Evolutionary conservation across 805 yeast species (phyloP), one percentile per base, ranked within the genome.

Genomic region (Suhomyces vadensis): DNA sequence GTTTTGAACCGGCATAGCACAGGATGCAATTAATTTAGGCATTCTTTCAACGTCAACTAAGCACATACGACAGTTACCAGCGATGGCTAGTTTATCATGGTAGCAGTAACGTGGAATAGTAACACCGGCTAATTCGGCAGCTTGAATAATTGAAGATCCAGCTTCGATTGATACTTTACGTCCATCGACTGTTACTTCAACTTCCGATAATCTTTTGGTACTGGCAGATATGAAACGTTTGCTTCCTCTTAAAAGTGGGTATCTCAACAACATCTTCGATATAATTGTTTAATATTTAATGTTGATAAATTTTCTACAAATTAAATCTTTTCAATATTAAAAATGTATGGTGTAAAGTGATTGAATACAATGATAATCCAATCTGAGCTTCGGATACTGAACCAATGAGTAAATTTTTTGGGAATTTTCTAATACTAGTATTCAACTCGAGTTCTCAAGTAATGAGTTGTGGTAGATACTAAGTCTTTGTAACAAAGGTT

Each of bases 41-140:
- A 92, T 88, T 63, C 85, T 81, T 69, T 88, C 95, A 44, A 88
- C 85, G 59, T 87, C 96, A 38, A 87, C 96, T 23, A 87, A 78
- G 64, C 96, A 87, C 96, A 87, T 87, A 67, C 96, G 83, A 67
- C 96, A 87, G 72, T 87, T 88, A 61, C 96, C 96, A 9, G 96
- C 96, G 60, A 87, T 79, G 26, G 95, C 91, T 53, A 88, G 77
- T 67, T 87, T 87, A 60, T 88, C 96, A 68, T 88, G 96, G 75
- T 85, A 88, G 70, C 96, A 88, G 74, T 88, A 88, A 54, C 96
- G 79, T 33, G 96, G 96, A 41, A 88, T 84, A 47, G 83, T 76
- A 35, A 87, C 91, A 44, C 96, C 96, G 31, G 95, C 95, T 68
- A 84, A 83, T 60, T 88, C 95, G 52, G 92, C 89, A 41, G 96